Evolutionary conservation across 2,329 filamentous ascomycete genomes (phyloP).

Genomic region (Huntiella moniliformis): DNA sequence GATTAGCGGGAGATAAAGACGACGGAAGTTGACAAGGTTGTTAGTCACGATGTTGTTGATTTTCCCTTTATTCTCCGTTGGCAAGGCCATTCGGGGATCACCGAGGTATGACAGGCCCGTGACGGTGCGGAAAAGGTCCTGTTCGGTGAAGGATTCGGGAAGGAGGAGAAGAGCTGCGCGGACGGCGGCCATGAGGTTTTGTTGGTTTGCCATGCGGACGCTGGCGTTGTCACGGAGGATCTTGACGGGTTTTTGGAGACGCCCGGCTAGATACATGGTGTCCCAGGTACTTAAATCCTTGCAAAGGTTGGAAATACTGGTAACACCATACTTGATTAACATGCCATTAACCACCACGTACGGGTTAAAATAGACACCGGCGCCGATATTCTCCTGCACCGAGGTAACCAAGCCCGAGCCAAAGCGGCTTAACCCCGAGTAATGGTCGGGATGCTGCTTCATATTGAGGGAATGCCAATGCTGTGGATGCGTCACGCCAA

Average conservation of each 20-base stretch:
- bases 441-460: conserved; percentile 74
- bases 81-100: conserved; percentile 85
- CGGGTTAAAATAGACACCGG: conserved; percentile 94
- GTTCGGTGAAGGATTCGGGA: conserved; percentile 67
- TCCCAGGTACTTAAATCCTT: conserved; percentile 80
- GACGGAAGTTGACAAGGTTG: conserved; percentile 79
- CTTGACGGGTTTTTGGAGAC: conserved; percentile 93
- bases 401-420: conserved; percentile 71
- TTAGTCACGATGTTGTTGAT: conserved; percentile 85
- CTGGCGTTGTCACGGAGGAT: conserved; percentile 86
- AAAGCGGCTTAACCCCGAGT: conserved; percentile 65
- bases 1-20: conserved; percentile 76
- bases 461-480: conserved; percentile 96
- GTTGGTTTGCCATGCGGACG: conserved; percentile 85
- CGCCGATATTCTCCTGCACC: conserved; percentile 75
- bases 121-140: conserved; percentile 76
- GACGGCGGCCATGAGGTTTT: conserved; percentile 82
- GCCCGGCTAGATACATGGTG: conserved; percentile 86
- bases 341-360: conserved; percentile 89
- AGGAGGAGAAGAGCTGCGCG: conserved; percentile 77
- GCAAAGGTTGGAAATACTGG: conserved; percentile 79
- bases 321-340: conserved; percentile 94
- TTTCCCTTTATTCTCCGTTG: conserved; percentile 80
- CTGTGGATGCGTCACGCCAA: conserved; percentile 82
- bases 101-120: conserved; percentile 86